These are phyloP conservation scores for Mycena pura DNA, from an alignment of 768 basidiomycete genomes.

Conservation along the genomic window DNA sequence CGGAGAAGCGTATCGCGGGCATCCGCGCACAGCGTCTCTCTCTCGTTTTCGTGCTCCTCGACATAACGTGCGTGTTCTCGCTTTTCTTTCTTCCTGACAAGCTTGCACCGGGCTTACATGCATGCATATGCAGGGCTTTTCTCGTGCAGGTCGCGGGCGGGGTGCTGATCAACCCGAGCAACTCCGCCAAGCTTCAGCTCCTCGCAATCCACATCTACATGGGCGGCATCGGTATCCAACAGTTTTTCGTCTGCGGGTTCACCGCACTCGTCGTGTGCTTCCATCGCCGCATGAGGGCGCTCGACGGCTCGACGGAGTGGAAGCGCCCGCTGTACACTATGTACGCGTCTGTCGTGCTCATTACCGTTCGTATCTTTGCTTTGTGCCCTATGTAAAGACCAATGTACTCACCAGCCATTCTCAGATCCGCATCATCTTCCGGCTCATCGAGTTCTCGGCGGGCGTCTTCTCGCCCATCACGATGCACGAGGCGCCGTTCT, in stretches of 20 bases:
- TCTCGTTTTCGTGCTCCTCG: constrained; percentile 25
- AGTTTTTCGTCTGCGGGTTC: constrained; percentile 32
- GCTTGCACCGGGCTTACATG: neutral
- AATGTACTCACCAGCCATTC: neutral
- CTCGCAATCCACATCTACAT: constrained; percentile 32
- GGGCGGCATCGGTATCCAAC: constrained; percentile 33
- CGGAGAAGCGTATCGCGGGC: constrained; percentile 24
- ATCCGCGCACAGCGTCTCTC: constrained; percentile 27
- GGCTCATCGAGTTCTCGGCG: constrained; percentile 21
- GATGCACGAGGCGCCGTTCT: constrained; percentile 13
- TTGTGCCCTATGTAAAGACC: neutral
- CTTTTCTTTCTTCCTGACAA: too few relatives aligned
- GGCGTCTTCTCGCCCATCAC: constrained; percentile 17
- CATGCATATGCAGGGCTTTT: constrained; percentile 18
- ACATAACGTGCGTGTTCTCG: constrained; percentile 20
- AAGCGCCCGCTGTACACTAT: constrained; percentile 23
- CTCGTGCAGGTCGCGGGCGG: constrained; percentile 29
- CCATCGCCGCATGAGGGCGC: constrained; percentile 20
- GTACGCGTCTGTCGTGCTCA: constrained; percentile 27
- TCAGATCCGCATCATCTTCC: constrained; percentile 21
- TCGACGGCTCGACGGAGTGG: constrained; percentile 20
- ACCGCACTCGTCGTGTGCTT: constrained; percentile 21
- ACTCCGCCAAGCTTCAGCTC: neutral
- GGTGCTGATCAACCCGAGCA: constrained; percentile 11
- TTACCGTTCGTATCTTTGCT: constrained; percentile 20